Conservation (phyloP, 345 rosid genomes). For the Xanthoceras sorbifolium region DNA sequence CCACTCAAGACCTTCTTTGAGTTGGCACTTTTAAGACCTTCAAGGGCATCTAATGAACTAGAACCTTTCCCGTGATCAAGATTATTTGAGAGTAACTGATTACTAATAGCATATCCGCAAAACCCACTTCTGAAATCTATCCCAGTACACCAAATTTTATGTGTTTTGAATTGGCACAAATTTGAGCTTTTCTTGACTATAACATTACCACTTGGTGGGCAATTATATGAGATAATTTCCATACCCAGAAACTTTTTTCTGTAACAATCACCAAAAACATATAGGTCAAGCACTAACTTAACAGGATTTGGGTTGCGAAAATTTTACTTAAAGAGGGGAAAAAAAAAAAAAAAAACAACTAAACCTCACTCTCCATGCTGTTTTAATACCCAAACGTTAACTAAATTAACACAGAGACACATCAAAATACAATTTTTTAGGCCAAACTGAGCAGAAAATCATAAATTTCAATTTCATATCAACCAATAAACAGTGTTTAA, state of each 20-base stretch:
- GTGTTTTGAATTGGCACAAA: slow-evolving; percentile 29
- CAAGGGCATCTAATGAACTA: slow-evolving; percentile 18
- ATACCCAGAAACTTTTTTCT: slow-evolving; percentile 44
- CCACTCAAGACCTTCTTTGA: slow-evolving; percentile 41
- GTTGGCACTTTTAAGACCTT: slow-evolving; percentile 26
- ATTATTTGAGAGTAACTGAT: slow-evolving; percentile 17
- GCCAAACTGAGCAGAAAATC: not conserved
- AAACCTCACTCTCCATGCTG: not conserved
- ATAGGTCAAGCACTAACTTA: not conserved
- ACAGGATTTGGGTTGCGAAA: slow-evolving; percentile 19
- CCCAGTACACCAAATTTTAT: slow-evolving; percentile 22
- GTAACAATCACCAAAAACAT: slow-evolving; percentile 27
- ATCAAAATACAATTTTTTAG: not conserved
- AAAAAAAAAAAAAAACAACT: not conserved
- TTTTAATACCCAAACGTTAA: not conserved
- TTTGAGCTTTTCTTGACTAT: slow-evolving; percentile 29
- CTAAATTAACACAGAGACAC: not conserved
- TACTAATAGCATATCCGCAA: slow-evolving; percentile 16
- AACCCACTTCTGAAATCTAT: slow-evolving; percentile 32
- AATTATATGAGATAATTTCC: slow-evolving; percentile 60
- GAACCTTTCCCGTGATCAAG: slow-evolving; percentile 18
- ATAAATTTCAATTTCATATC: not conserved
- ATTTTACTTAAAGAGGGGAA: not conserved
- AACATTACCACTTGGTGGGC: slow-evolving; percentile 36
- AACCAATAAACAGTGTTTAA: not conserved